phyloP scores from a whole-genome alignment of 768 basidiomycete genomes.

The Leucogyrophana mollusca region DNA sequence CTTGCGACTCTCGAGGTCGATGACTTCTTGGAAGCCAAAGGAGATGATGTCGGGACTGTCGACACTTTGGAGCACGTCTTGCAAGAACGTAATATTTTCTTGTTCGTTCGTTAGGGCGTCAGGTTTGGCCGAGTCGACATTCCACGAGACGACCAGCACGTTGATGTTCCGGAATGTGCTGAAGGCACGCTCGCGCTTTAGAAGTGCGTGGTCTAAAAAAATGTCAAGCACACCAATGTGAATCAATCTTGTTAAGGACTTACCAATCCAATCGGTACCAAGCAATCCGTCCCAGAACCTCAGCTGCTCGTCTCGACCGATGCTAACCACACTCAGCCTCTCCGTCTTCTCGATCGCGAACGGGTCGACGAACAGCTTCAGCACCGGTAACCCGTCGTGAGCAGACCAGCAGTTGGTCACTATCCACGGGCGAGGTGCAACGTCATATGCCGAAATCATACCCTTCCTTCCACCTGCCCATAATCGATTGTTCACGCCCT shows the following conservation, averaged over 20 bases:
- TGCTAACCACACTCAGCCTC: constrained; percentile 69
- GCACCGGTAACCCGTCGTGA: constrained; percentile 65
- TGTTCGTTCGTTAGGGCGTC: constrained; percentile 62
- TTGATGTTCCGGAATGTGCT: constrained; percentile 78
- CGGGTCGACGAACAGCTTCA: constrained; percentile 66
- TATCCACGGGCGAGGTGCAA: constrained; percentile 72
- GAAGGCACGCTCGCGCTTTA: constrained; percentile 73
- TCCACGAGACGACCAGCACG: constrained; percentile 87
- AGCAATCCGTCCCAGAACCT: constrained; percentile 90
- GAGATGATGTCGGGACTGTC: constrained; percentile 84
- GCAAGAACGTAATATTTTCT: constrained; percentile 79
- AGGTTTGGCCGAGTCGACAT: constrained; percentile 86
- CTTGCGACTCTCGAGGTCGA: constrained; percentile 91
- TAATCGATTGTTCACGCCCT: constrained; percentile 78
- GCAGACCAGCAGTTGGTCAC: constrained; percentile 89
- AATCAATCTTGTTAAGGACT: constrained; percentile 27
- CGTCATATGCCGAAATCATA: constrained; percentile 78
- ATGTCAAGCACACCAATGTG: background rate
- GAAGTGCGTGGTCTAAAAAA: constrained; percentile 65
- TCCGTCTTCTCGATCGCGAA: constrained; percentile 70
- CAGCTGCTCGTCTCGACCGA: constrained; percentile 71
- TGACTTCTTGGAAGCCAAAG: constrained; percentile 95
- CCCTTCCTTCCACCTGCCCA: constrained; percentile 91
- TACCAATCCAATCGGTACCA: constrained; percentile 84
- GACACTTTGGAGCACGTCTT: constrained; percentile 69